phyloP scores from a whole-genome alignment of 164 flowering plant species.

The Pachysandra terminalis region DNA sequence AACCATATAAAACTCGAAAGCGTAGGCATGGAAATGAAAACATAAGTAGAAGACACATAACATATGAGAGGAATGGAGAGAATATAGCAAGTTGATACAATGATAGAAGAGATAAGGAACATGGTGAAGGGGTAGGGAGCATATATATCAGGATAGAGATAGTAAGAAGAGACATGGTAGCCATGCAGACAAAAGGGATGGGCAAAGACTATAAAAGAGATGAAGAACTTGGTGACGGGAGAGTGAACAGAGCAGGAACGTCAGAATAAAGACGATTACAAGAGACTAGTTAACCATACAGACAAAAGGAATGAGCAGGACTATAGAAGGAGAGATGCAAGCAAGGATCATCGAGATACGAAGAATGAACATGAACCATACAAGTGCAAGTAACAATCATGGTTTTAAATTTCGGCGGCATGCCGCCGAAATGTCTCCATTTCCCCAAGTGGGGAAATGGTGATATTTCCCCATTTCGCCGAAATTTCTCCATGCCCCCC shows the following conservation, averaged over 20 bases:
- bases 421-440: no score
- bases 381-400: no score
- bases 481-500: no score
- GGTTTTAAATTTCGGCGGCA: no score
- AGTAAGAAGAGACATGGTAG: conserved; percentile 13
- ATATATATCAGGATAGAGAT: conserved; percentile 13
- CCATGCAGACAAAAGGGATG: conserved; percentile 14
- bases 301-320: conserved; percentile 16
- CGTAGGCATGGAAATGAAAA: conserved; percentile 27
- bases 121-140: conserved; percentile 18
- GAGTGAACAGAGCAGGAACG: no score
- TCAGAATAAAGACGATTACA: no score
- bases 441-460: no score
- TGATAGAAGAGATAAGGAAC: conserved; percentile 25
- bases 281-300: neutral
- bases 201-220: no score
- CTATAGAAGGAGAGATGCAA: conserved; percentile 8
- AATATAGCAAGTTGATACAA: conserved; percentile 12
- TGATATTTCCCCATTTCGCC: no score
- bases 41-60: conserved; percentile 25
- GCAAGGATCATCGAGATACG: conserved; percentile 11
- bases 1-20: conserved; percentile 23
- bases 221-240: no score
- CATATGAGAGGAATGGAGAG: conserved; percentile 21
- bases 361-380: conserved; percentile 11